Evolutionary conservation across 129 eudicot species (phyloP).

Genomic region (Flaveria brownii): DNA sequence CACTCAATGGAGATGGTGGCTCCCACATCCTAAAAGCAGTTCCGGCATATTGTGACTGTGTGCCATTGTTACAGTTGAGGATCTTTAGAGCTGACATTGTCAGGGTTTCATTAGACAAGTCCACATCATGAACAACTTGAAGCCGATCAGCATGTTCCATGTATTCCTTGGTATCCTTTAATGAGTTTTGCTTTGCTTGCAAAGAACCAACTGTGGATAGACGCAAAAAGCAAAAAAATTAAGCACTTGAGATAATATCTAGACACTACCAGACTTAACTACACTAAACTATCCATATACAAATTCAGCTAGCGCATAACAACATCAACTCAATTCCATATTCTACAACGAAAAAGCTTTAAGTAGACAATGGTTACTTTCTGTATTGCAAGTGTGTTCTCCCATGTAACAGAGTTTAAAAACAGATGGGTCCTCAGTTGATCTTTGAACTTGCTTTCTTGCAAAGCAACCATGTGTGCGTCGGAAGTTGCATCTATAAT

Average conservation of each 20-base stretch:
- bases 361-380: background rate
- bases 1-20: conserved; percentile 2
- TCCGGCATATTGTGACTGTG: conserved; percentile 10
- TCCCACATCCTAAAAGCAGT: conserved; percentile 13
- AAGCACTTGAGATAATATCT: background rate
- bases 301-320: background rate
- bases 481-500: background rate
- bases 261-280: background rate
- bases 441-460: background rate
- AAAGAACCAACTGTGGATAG: conserved; percentile 1
- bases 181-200: conserved; percentile 14
- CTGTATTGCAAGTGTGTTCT: background rate
- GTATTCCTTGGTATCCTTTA: conserved; percentile 3
- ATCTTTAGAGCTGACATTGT: conserved; percentile 6
- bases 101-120: background rate
- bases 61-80: conserved; percentile 1
- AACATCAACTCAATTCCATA: background rate
- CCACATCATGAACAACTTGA: background rate
- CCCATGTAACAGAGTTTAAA: background rate
- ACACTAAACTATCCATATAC: background rate
- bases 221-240: background rate
- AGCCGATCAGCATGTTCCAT: conserved; percentile 11
- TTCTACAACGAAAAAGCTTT: conserved; percentile 7
- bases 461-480: background rate
- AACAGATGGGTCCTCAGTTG: background rate